A percentile compares a stretch with the other conserved stretches of the same genome.
Evolutionary conservation across 345 rosid species (phyloP).

Genomic region (Aquilaria malaccensis): DNA sequence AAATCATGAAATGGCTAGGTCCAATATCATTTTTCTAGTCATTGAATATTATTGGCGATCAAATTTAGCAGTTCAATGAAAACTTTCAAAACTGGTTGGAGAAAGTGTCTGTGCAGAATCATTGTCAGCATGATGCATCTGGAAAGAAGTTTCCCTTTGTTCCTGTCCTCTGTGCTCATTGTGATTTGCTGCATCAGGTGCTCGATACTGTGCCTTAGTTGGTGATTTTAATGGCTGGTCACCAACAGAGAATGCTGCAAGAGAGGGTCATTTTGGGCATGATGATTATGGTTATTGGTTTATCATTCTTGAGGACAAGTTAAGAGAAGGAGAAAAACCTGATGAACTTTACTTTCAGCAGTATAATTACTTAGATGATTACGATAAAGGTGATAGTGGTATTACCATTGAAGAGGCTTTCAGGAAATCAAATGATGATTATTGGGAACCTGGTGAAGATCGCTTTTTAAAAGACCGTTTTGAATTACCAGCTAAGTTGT

Average conservation of each 20-base stretch:
- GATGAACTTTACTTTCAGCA: conserved; percentile 95
- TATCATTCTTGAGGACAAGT: conserved; percentile 81
- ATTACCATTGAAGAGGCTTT: conserved; percentile 64
- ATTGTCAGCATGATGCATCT: neutral
- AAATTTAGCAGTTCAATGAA: neutral
- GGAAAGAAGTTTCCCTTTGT: neutral
- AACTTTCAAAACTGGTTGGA: neutral
- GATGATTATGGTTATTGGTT: conserved; percentile 98
- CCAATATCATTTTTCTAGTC: no score
- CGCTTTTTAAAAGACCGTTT: conserved; percentile 62
- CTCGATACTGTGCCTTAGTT: conserved; percentile 85
- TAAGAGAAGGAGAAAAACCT: conserved; percentile 75
- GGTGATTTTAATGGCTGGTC: conserved; percentile 95
- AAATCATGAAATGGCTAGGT: no score
- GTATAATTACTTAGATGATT: conserved; percentile 80
- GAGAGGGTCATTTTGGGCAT: conserved; percentile 79
- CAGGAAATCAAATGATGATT: conserved; percentile 78
- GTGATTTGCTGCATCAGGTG: conserved; percentile 41
- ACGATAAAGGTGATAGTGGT: conserved; percentile 89
- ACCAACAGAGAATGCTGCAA: conserved; percentile 74
- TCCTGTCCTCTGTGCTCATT: neutral
- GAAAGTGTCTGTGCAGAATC: neutral
- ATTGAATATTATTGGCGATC: no score
- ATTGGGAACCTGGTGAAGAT: conserved; percentile 99
- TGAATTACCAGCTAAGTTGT: conserved; percentile 84